These are phyloP conservation scores for Prosopis cineraria DNA, from an alignment of 306 rosid genomes.

Conservation along the genomic window DNA sequence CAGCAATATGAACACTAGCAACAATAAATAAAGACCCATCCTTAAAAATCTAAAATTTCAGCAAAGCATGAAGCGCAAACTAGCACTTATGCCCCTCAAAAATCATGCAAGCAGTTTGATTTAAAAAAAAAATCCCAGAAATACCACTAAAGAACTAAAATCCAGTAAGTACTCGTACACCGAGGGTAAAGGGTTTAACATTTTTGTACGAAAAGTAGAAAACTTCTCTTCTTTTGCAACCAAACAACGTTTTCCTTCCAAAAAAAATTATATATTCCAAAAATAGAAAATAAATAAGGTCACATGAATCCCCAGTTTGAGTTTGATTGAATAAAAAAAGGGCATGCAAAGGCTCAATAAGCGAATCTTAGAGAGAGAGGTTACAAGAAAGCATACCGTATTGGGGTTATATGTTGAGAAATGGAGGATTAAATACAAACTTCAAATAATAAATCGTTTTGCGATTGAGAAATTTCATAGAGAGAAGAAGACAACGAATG, in stretches of 20 bases:
- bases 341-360: not conserved
- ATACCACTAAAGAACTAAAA: constrained; percentile 12
- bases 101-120: not conserved
- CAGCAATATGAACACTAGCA: not conserved
- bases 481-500: not conserved
- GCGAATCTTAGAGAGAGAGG: not conserved
- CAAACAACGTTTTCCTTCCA: not conserved
- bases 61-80: not conserved
- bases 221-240: not conserved
- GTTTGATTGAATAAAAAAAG: not conserved
- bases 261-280: not conserved
- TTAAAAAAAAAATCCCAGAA: not conserved
- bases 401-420: not conserved
- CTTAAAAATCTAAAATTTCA: not conserved
- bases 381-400: not conserved
- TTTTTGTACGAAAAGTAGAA: not conserved
- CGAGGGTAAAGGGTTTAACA: constrained; percentile 33
- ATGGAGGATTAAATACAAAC: constrained; percentile 3
- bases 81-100: not conserved
- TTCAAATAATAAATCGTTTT: not conserved
- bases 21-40: not conserved
- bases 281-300: not conserved
- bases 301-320: not conserved
- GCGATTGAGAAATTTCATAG: constrained; percentile 12
- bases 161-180: not conserved